Base-by-base conservation (phyloP, 1,284 basidiomycete species). In the Volvariella surrecta region DNA sequence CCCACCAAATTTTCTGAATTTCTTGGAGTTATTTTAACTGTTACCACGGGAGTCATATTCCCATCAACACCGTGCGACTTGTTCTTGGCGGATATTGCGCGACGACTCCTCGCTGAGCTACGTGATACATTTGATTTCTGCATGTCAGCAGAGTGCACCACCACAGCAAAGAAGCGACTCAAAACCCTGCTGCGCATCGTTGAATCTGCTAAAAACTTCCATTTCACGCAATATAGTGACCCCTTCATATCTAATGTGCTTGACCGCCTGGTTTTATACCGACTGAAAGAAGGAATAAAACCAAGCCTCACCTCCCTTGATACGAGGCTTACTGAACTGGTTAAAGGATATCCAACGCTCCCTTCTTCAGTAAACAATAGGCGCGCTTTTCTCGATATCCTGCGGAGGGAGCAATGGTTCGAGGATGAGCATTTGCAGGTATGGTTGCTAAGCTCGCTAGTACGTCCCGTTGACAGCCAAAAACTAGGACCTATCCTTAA, bases 71-170 rank as follows among this genome's bases (percentile, higher is more conserved):
- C 64, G 28, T 67, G 63, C 6, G 66, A 70, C 22, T 70, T 68
- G 58, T 73, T 77, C 44, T 58, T 79, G 3, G 53, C 56, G 11
- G 74, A 80, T 48, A 49, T 75, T 35, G 50, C 66, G 22, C 66
- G 66, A 21, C 61, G 60, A 21, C 55, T 66, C 2, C 57, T 66
- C 7, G 67, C 68, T 37, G 51, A 67, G 4, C 50, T 64, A n/a
- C 58, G 63, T 21, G 53, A 59, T 30, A 56, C 65, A n/a, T 73
- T 77, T 48, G 59, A 75, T 40, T 68, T 64, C 48, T 70, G 68
- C 47, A 52, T 72, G 32, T 73, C 67, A 7, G 50, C 67, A 9
- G 51, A 57, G 31, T 73, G 66, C 49, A 48, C 57, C 3, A 62
- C 64, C 1, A 55, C 64, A 0, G 51, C 62, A 8, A 41, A 49